Conservation (phyloP, 306 rosid genomes). For the Castanospermum australe region DNA sequence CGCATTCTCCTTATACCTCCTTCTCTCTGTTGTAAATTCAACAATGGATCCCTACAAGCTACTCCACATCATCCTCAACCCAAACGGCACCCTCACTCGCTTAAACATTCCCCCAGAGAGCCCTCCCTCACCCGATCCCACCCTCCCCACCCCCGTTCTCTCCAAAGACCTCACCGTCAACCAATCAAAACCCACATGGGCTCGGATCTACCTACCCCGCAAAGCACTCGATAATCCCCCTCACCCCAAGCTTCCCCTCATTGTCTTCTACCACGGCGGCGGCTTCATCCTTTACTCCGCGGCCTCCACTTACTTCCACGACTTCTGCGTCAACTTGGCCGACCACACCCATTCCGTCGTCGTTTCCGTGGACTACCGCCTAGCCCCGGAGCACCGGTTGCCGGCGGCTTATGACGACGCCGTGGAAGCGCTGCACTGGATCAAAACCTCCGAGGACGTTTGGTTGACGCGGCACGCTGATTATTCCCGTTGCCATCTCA, state of each 20-base stretch:
- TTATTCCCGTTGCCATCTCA: slow-evolving; percentile 40
- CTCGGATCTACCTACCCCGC: slow-evolving; percentile 46
- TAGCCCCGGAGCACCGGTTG: slow-evolving; percentile 55
- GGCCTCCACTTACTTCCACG: slow-evolving; percentile 39
- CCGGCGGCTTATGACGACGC: slow-evolving; percentile 53
- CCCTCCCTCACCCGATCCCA: slow-evolving; percentile 44
- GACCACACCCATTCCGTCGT: slow-evolving; percentile 32
- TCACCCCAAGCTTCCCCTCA: slow-evolving; percentile 33
- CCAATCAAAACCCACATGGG: slow-evolving; percentile 44
- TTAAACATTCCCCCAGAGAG: slow-evolving; percentile 8
- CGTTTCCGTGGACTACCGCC: slow-evolving; percentile 53
- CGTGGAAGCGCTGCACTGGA: slow-evolving; percentile 49
- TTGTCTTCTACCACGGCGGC: slow-evolving; percentile 57
- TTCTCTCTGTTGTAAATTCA: not conserved
- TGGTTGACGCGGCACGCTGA: slow-evolving; percentile 55
- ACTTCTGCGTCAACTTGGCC: slow-evolving; percentile 32
- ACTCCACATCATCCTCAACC: slow-evolving; percentile 40
- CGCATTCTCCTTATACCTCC: not conserved
- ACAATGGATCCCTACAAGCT: slow-evolving; percentile 41
- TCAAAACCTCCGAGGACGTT: slow-evolving; percentile 32
- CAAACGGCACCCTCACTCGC: slow-evolving; percentile 52
- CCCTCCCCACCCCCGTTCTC: slow-evolving; percentile 25
- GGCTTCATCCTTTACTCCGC: slow-evolving; percentile 47
- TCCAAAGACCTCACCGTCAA: slow-evolving; percentile 48
- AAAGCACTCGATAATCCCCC: slow-evolving; percentile 4